Base-by-base conservation (phyloP, 768 basidiomycete genomes). In the Crassisporium funariophilum region DNA sequence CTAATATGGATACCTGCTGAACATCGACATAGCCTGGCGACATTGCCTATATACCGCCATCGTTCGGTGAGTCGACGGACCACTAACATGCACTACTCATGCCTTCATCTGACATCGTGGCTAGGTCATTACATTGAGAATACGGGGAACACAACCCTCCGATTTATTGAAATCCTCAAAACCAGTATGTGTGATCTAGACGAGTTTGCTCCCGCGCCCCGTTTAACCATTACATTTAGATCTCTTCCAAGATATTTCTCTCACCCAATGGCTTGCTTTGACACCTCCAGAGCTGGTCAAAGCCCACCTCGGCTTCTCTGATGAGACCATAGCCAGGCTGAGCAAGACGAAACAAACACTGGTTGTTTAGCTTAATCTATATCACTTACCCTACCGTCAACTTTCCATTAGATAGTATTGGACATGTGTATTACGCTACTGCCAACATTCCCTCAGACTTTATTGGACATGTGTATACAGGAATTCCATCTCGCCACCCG, bases 111-210 rank as follows among this genome's bases (percentile, higher is more conserved):
- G n/a, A 6, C 47, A 17, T 17, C 17, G 17, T 5, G 25, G 25
- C 43, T 53, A 77, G 82, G 82, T 1, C 85, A 87, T 57, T 85
- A 86, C 57, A 70, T 86, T 20, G 83, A 86, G 60, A 84, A 86
- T 60, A 81, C 74, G 4, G 83, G 83, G 12, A 78, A 82, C 52
- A 71, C 74, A 2, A 77, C 83, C 2, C 60, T 86, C 29, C 69
- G 64, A 49, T 81, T 78, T 57, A 68, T 87, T 5, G 83, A 86
- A 58, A 76, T 86, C n/a, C 80, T 84, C 60, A 76, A 72, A 54
- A 70, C 80, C 21, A 71, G 78, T 76, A 58, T 41, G 66, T 47
- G 6, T 20, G 17, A 11, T 29, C 16, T 36, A 21, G 9, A 23
- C n/a, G 17, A 13, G 9, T 24, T 15, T 40, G 37, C 23, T 21